A percentile compares a stretch with the other conserved stretches of the same genome.
phyloP scores from a whole-genome alignment of 2,329 filamentous ascomycete genomes.

The Cryphonectria carpinicola region DNA sequence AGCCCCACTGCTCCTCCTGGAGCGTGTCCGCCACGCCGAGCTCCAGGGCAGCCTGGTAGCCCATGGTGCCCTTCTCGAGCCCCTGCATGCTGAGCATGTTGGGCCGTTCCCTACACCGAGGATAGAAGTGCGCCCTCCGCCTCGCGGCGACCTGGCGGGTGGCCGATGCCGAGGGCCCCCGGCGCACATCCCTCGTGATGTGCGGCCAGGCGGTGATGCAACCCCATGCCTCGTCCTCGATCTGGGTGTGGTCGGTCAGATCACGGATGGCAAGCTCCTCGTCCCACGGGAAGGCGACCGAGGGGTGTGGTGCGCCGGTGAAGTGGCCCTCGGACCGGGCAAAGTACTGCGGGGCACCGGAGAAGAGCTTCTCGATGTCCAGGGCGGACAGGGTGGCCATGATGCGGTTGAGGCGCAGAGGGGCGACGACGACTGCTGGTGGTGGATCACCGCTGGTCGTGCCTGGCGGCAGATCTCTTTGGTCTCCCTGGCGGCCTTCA shows the following conservation, averaged over 20 bases:
- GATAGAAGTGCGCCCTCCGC: slow-evolving; percentile 60
- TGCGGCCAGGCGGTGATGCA: slow-evolving; percentile 67
- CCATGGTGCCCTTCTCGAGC: slow-evolving; percentile 71
- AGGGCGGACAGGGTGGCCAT: slow-evolving; percentile 62
- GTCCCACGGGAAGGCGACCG: slow-evolving; percentile 71
- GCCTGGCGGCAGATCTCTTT: slow-evolving; percentile 26
- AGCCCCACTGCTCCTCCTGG: slow-evolving; percentile 64
- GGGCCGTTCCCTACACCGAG: slow-evolving; percentile 64
- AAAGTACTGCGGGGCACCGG: slow-evolving; percentile 75
- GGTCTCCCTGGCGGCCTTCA: slow-evolving; percentile 44
- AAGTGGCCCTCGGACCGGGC: slow-evolving; percentile 63
- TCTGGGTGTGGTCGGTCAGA: slow-evolving; percentile 65
- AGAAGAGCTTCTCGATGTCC: slow-evolving; percentile 72
- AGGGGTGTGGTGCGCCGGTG: slow-evolving; percentile 63
- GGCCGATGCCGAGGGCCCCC: slow-evolving; percentile 46
- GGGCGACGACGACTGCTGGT: slow-evolving; percentile 36
- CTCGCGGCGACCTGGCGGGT: slow-evolving; percentile 48
- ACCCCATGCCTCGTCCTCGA: slow-evolving; percentile 66
- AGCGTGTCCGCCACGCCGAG: slow-evolving; percentile 67
- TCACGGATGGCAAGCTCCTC: slow-evolving; percentile 64
- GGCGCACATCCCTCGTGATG: slow-evolving; percentile 55
- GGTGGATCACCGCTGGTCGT: slow-evolving; percentile 34
- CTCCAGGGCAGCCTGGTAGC: slow-evolving; percentile 70
- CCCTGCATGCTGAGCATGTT: slow-evolving; percentile 76
- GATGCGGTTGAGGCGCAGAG: slow-evolving; percentile 59